phyloP scores from a whole-genome alignment of 164 flowering plant genomes.

The Umbellularia californica region DNA sequence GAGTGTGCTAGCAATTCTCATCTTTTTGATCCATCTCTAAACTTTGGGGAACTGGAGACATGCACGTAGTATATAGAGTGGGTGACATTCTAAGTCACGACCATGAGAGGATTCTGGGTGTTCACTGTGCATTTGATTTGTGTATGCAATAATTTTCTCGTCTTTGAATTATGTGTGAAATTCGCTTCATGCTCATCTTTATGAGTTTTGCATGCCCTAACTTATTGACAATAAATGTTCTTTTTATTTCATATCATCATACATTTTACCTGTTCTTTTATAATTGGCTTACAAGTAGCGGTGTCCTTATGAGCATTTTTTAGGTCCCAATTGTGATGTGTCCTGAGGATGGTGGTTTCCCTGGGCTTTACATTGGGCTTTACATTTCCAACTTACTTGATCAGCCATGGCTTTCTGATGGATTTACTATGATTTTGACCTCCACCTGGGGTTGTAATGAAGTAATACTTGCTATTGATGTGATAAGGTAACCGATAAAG shows the following conservation, averaged over 20 bases:
- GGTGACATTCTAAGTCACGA: no score
- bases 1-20: no score
- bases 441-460: constrained; percentile 74
- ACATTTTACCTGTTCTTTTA: no score
- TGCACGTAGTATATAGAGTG: no score
- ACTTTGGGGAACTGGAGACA: no score
- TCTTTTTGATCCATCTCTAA: no score
- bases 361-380: constrained; percentile 89
- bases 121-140: no score
- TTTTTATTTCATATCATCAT: not conserved
- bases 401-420: constrained; percentile 94
- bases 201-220: no score
- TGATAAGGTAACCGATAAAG: constrained; percentile 53
- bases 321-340: constrained; percentile 75
- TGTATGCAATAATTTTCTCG: no score
- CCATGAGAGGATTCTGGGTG: no score
- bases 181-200: no score
- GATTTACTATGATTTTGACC: constrained; percentile 63
- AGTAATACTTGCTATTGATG: constrained; percentile 72
- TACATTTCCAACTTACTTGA: constrained; percentile 48
- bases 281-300: not conserved
- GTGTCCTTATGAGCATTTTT: constrained; percentile 13
- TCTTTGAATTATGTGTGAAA: no score
- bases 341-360: constrained; percentile 72
- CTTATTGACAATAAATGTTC: not conserved